A percentile compares a stretch with the other conserved stretches of the same genome.
Evolutionary conservation across 768 basidiomycete species (phyloP).

Genomic region (Thelephora aurantiotincta): DNA sequence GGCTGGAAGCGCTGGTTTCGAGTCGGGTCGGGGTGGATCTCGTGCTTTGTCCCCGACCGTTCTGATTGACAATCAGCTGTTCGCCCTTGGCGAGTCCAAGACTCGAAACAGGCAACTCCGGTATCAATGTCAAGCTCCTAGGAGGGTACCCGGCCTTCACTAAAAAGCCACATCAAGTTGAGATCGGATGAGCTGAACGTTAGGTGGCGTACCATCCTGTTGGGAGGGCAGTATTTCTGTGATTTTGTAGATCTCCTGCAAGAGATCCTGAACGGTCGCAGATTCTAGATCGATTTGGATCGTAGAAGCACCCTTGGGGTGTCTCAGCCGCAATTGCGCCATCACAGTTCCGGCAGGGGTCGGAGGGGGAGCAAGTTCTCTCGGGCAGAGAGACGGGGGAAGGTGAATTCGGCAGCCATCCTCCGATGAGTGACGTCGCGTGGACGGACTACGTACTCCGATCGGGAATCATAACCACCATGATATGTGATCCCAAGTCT

Average conservation of each 20-base stretch:
- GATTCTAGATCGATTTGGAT: slow-evolving; percentile 49
- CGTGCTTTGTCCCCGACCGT: slow-evolving; percentile 10
- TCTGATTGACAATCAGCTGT: slow-evolving; percentile 66
- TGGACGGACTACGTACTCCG: too few species aligned
- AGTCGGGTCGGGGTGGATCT: slow-evolving; percentile 1
- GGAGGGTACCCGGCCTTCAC: slow-evolving; percentile 86
- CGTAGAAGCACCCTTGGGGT: slow-evolving; percentile 74
- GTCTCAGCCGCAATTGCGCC: slow-evolving; percentile 67
- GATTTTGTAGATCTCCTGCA: slow-evolving; percentile 48
- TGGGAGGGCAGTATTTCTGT: slow-evolving; percentile 62
- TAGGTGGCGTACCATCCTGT: slow-evolving; percentile 43
- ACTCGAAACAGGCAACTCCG: slow-evolving; percentile 60
- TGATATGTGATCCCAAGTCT: too few species aligned
- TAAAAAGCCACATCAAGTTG: slow-evolving; percentile 14
- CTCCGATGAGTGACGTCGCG: neutral
- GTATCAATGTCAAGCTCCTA: slow-evolving; percentile 49
- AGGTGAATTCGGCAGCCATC: neutral
- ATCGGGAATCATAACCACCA: too few species aligned
- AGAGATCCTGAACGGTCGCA: slow-evolving; percentile 61
- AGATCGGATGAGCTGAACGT: neutral
- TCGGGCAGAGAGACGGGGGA: neutral
- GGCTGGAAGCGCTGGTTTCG: slow-evolving; percentile 10
- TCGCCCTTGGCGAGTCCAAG: slow-evolving; percentile 71
- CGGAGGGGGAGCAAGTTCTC: neutral
- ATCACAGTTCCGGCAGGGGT: slow-evolving; percentile 20